Base-by-base conservation (phyloP, 805 yeast species). In the Candida glaebosa region DNA sequence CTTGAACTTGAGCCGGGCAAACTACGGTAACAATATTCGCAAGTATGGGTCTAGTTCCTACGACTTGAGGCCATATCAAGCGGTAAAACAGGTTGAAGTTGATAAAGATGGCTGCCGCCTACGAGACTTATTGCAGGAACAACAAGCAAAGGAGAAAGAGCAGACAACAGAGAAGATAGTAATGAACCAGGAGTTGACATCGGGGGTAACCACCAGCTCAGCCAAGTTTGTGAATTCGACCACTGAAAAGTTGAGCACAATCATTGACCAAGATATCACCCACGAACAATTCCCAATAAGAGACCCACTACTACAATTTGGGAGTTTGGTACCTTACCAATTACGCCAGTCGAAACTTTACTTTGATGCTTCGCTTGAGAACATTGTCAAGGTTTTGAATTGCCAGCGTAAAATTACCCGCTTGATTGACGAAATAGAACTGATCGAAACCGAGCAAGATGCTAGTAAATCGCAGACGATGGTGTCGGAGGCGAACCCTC, bases 301-400 rank as follows among this genome's bases (percentile, higher is more conserved):
- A 36, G 66, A 69, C 41, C 76, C 76, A 0, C 53, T 73, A 7
- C 41, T 60, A 28, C 77, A 73, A 65, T 74, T 78, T 56, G 78
- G 78, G 2, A 69, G 69, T 0, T 53, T 78, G 30, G 77, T 70
- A 2, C 77, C 81, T 5, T 50, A 45, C 31, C 64, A 65, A 28
- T 52, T 78, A 18, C 56, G 67, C 4, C 41, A 47, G 20, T 61
- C 77, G 1, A 78, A 74, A 49, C 33, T 18, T 1, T 48, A 52
- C 20, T 78, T 78, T 45, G 48, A 38, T 2, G 38, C 38, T 2
- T 71, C 71, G 0, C 44, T 76, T 16, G 40, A 33, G 9, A 47
- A 50, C 25, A 46, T 62, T 10, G 42, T 64, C 6, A 41, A 48
- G 20, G 36, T 62, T 7, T 37, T 51, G 4, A 54, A 55, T 34